Evolutionary conservation across 306 rosid species (phyloP).

Genomic region (Prunus padus): DNA sequence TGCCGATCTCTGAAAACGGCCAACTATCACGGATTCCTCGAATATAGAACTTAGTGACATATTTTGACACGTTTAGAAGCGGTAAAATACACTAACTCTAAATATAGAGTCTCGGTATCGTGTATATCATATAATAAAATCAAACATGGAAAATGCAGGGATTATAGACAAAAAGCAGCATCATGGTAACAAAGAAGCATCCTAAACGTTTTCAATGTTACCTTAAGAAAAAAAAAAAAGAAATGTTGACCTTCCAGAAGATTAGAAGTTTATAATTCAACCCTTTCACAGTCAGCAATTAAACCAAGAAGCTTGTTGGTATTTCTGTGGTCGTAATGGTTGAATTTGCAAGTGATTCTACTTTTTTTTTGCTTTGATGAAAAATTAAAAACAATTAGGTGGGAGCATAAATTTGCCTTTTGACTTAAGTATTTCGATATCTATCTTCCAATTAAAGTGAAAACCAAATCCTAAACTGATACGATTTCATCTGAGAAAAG

Average conservation of each 20-base stretch:
- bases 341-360: too few species aligned
- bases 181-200: background rate
- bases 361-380: too few species aligned
- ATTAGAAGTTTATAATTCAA: slow-evolving; percentile 36
- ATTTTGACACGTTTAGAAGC: slow-evolving; percentile 1
- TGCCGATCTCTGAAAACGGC: slow-evolving; percentile 34
- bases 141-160: background rate
- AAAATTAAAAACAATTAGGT: too few species aligned
- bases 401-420: background rate
- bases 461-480: background rate
- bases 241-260: slow-evolving; percentile 48
- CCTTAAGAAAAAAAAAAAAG: background rate
- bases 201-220: background rate
- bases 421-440: background rate
- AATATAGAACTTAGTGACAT: slow-evolving; percentile 4
- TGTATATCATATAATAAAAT: too few species aligned
- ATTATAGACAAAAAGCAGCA: background rate
- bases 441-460: background rate
- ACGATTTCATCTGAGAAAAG: background rate
- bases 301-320: too few species aligned
- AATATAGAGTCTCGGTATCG: too few species aligned
- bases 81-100: background rate
- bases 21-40: slow-evolving; percentile 35
- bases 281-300: slow-evolving; percentile 4
- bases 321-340: background rate